A percentile compares a stretch with the other conserved stretches of the same genome.
phyloP scores from a whole-genome alignment of 1,139 yeast genomes.

The Meyerozyma athensensis region DNA sequence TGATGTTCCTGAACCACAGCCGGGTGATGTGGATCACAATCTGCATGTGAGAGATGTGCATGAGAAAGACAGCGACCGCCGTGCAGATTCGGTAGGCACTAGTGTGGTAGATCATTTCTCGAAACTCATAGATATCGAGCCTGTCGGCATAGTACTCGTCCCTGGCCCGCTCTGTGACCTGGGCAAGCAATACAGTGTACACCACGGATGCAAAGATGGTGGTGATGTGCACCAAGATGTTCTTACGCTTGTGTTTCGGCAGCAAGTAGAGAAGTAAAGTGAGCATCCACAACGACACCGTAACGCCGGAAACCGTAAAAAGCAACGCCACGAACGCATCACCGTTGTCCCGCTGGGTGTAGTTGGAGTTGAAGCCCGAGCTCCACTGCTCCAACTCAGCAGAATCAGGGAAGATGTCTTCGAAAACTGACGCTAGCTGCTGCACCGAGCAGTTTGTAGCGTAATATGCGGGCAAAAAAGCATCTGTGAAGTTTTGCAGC shows the following conservation, averaged over 20 bases:
- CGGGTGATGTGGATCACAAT: constrained; percentile 25
- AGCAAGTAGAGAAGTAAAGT: constrained; percentile 41
- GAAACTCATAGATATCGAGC: constrained; percentile 33
- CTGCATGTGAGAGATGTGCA: constrained; percentile 39
- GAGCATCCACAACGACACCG: constrained; percentile 52
- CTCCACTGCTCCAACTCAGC: constrained; percentile 1
- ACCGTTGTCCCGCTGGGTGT: constrained; percentile 31
- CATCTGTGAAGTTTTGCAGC: constrained; percentile 11
- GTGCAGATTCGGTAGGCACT: constrained; percentile 26
- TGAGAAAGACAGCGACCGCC: constrained; percentile 29
- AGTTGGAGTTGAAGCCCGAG: constrained; percentile 13
- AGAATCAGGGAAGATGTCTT: constrained; percentile 5
- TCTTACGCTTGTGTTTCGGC: constrained; percentile 41
- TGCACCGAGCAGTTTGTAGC: constrained; percentile 37
- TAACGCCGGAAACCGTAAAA: constrained; percentile 37
- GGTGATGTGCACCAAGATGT: constrained; percentile 41
- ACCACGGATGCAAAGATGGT: constrained; percentile 42
- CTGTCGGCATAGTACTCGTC: constrained; percentile 34
- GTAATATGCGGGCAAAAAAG: constrained; percentile 37
- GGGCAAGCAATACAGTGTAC: constrained; percentile 36
- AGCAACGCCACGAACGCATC: constrained; percentile 42
- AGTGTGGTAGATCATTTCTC: constrained; percentile 24
- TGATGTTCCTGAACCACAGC: constrained; percentile 17
- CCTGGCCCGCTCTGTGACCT: constrained; percentile 30
- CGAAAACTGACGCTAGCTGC: constrained; percentile 11